Evolutionary conservation across 495 filamentous ascomycete genomes (phyloP), one percentile per base, ranked within the genome.

Genomic region (Sporormia fimetaria): DNA sequence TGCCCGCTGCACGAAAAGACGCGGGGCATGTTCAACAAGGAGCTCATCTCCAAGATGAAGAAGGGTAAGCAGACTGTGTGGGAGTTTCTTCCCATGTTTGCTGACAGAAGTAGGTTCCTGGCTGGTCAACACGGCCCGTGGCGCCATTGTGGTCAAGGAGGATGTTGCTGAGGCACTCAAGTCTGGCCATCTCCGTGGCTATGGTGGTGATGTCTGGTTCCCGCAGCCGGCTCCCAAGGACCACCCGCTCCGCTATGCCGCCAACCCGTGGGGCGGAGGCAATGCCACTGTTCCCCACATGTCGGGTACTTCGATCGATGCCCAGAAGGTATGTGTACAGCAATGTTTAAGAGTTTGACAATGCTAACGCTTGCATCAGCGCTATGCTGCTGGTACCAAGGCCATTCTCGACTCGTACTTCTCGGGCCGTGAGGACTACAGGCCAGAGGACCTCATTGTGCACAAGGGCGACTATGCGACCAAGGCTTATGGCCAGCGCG

Each of bases 11-110:
- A 98, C 68, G 90, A 95, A 73, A 92, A 90, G 74, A 98, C 90
- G 31, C 71, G 74, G 22, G 90, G 90, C 48, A 62, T 98, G 52
- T 98, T 98, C 73, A 94, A 95, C 75, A 96, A 96, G 81, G 85
- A 95, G n/a, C 74, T 98, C 47, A 93, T 98, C 57, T 73, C 80
- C 56, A 95, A 95, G 83, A 98, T 98, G 90, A 98, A 98, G 84
- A 78, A 78, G 59, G 87, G 81, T 76, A 63, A 58, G 70, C 53
- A 20, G 9, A 11, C 8, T 17, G 11, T 3, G 6, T 14, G 24
- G 27, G 29, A 28, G 8, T 32, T 21, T 24, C 12, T 23, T 34
- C 21, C 14, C 26, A 18, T 17, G 15, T 31, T 46, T 33, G 49
- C 23, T 36, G 32, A 27, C 21, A 15, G 16, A n/a, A 23, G 14